Conservation (phyloP, 345 rosid genomes). For the Eucalyptus leucophloia region DNA sequence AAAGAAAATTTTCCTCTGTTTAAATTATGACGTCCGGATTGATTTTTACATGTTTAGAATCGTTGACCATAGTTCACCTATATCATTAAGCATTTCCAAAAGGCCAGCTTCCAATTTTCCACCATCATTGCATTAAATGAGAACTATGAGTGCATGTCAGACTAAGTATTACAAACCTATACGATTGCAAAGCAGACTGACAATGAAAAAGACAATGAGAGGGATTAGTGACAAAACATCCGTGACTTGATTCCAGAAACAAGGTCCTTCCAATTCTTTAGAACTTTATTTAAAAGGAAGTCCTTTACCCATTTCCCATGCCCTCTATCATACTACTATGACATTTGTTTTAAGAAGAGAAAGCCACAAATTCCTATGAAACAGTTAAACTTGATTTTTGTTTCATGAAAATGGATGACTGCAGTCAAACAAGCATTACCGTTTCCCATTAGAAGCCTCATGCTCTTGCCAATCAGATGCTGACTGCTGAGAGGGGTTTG, state of each 20-base stretch:
- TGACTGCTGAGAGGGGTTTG: conserved; percentile 26
- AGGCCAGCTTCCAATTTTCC: neutral
- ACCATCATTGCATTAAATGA: neutral
- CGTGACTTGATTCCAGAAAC: neutral
- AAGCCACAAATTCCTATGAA: neutral
- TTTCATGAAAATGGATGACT: neutral
- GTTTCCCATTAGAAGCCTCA: conserved; percentile 76
- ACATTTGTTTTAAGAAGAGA: neutral
- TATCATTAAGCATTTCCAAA: neutral
- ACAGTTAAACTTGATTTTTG: neutral
- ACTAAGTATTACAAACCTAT: neutral
- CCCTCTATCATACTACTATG: neutral
- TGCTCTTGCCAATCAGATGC: conserved; percentile 96
- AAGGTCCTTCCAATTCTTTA: neutral
- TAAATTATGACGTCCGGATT: neutral
- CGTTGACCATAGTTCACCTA: neutral
- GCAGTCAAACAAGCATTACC: conserved; percentile 18
- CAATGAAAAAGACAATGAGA: neutral
- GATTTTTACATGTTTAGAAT: neutral
- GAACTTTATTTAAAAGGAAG: neutral
- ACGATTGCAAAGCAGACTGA: neutral
- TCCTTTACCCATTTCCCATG: neutral
- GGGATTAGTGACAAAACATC: neutral
- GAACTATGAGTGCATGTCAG: neutral
- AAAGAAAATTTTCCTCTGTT: neutral